Evolutionary conservation across 2,329 filamentous ascomycete species (phyloP).

Genomic region (Microsporum canis): DNA sequence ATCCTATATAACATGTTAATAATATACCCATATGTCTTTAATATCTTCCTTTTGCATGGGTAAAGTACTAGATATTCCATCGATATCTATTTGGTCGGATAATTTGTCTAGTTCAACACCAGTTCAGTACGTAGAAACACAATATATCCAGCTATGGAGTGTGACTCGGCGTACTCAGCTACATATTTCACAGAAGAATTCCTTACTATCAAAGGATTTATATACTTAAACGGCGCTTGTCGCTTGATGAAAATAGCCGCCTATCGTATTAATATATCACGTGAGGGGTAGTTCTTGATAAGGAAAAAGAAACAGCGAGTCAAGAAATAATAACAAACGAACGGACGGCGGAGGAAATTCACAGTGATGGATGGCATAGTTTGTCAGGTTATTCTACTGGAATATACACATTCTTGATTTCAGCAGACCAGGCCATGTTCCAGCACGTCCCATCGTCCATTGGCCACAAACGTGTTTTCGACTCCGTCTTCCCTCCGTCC

Average conservation of each 20-base stretch:
- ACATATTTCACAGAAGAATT: too few relatives aligned
- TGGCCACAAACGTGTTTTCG: conserved; percentile 32
- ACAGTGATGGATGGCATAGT: not conserved
- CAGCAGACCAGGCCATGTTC: conserved; percentile 11
- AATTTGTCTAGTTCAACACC: not conserved
- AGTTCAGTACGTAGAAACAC: not conserved
- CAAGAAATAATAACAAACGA: not conserved
- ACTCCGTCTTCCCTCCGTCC: conserved; percentile 34
- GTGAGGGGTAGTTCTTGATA: not conserved
- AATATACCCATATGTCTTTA: not conserved
- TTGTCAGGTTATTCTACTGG: not conserved
- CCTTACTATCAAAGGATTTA: too few relatives aligned
- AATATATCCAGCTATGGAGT: not conserved
- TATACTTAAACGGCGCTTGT: not conserved
- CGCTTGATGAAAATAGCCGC: conserved; percentile 4
- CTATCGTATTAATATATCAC: not conserved
- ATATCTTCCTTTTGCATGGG: not conserved
- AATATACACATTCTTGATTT: not conserved
- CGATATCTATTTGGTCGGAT: not conserved
- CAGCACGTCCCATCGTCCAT: conserved; percentile 11
- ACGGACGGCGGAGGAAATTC: not conserved
- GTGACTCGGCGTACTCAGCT: too few relatives aligned
- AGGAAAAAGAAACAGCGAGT: conserved; percentile 1
- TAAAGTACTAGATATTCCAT: not conserved
- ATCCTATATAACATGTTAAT: conserved; percentile 9